A percentile compares a stretch with the other conserved stretches of the same genome.
phyloP scores from a whole-genome alignment of 768 basidiomycete species.

The Suillus placidus region DNA sequence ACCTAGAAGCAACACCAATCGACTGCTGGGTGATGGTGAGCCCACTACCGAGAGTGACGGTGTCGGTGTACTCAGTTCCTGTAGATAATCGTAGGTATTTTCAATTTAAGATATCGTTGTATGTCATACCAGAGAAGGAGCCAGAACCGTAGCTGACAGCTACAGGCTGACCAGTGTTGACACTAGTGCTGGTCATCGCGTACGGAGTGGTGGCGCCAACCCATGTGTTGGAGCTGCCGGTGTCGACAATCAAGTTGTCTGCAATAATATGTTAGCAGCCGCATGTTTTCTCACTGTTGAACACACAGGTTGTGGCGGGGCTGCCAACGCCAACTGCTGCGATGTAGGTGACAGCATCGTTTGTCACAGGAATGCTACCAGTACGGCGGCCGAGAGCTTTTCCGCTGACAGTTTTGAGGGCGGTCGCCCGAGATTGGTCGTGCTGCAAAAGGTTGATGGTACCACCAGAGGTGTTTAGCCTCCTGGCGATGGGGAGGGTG shows the following conservation, averaged over 20 bases:
- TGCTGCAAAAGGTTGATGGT: slow-evolving; percentile 28
- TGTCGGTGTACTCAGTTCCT: slow-evolving; percentile 34
- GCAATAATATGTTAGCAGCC: slow-evolving; percentile 5
- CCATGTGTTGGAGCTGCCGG: slow-evolving; percentile 70
- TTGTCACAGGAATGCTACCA: slow-evolving; percentile 43
- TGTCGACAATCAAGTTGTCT: slow-evolving; percentile 63
- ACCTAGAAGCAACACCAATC: not conserved
- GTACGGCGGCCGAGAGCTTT: slow-evolving; percentile 18
- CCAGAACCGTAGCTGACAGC: slow-evolving; percentile 63
- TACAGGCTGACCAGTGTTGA: slow-evolving; percentile 46
- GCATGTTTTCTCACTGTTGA: not conserved
- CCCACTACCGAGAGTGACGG: slow-evolving; percentile 37
- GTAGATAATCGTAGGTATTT: not conserved
- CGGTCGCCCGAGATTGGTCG: not conserved
- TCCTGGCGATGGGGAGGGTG: slow-evolving; percentile 53
- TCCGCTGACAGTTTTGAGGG: not conserved
- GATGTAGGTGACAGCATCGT: slow-evolving; percentile 39
- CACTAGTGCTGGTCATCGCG: slow-evolving; percentile 50
- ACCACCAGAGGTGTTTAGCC: slow-evolving; percentile 51
- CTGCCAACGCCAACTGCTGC: slow-evolving; percentile 53
- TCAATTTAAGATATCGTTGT: not conserved
- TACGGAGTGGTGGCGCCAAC: slow-evolving; percentile 55
- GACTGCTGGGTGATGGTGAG: not conserved
- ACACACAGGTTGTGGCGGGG: slow-evolving; percentile 55
- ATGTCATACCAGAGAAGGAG: slow-evolving; percentile 50